phyloP scores from a whole-genome alignment of 2,329 filamentous ascomycete genomes.

The Stagonosporopsis vannaccii region DNA sequence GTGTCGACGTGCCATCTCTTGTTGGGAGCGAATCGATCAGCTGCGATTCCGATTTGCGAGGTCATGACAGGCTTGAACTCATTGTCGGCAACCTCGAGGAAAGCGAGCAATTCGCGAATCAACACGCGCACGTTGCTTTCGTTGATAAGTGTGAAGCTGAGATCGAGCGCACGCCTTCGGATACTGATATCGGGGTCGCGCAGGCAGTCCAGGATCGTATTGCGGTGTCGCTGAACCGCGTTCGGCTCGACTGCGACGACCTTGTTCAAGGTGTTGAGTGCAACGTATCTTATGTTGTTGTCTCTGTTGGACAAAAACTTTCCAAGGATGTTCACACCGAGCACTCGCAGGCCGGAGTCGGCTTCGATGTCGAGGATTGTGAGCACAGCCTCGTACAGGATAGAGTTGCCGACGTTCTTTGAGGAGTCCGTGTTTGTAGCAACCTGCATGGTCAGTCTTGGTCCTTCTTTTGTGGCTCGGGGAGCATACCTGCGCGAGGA shows the following conservation, averaged over 20 bases:
- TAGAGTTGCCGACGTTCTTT: slow-evolving; percentile 98
- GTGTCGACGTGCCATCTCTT: slow-evolving; percentile 99
- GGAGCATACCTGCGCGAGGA: slow-evolving; percentile 76
- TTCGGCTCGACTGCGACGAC: slow-evolving; percentile 98
- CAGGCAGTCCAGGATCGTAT: slow-evolving; percentile 95
- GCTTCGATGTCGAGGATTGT: slow-evolving; percentile 99
- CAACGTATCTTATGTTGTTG: slow-evolving; percentile 99
- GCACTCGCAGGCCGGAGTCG: slow-evolving; percentile 89
- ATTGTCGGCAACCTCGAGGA: slow-evolving; percentile 95
- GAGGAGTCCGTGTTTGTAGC: slow-evolving; percentile 97
- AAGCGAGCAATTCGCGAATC: slow-evolving; percentile 90
- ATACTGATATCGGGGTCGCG: slow-evolving; percentile 99
- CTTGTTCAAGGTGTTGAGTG: slow-evolving; percentile 95
- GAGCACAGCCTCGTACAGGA: slow-evolving; percentile 94
- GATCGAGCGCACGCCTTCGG: slow-evolving; percentile 88
- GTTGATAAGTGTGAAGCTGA: slow-evolving; percentile 98
- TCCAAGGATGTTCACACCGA: slow-evolving; percentile 97
- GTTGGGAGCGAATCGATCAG: slow-evolving; percentile 93
- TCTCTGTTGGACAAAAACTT: slow-evolving; percentile 99
- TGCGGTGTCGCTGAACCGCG: slow-evolving; percentile 93
- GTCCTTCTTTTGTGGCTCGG: background rate
- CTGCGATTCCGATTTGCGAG: slow-evolving; percentile 94
- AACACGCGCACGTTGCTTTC: slow-evolving; percentile 94
- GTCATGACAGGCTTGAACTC: slow-evolving; percentile 99
- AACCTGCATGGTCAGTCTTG: slow-evolving; percentile 59